Evolutionary conservation across 2,329 filamentous ascomycete species (phyloP).

Genomic region (Diaporthe sp.): DNA sequence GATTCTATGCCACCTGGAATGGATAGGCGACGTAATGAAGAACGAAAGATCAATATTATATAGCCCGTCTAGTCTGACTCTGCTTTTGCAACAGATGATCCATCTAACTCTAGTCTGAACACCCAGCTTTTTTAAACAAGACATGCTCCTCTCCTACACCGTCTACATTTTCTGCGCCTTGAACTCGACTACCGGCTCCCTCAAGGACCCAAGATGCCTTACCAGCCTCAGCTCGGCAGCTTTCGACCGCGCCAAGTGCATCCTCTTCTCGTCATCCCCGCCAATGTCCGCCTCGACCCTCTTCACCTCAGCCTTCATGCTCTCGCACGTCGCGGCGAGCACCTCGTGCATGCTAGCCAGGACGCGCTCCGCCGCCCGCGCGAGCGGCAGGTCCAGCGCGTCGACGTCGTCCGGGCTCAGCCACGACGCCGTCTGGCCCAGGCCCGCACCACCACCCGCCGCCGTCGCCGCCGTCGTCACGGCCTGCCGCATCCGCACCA

Average conservation of each 20-base stretch:
- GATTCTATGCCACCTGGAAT: neutral
- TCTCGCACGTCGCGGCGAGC: constrained; percentile 73
- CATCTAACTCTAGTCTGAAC: constrained; percentile 30
- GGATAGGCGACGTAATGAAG: constrained; percentile 3
- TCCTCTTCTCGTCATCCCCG: constrained; percentile 61
- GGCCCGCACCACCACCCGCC: constrained; percentile 45
- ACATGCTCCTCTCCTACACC: neutral
- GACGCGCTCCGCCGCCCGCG: constrained; percentile 85
- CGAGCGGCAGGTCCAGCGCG: constrained; percentile 81
- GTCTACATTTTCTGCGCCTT: constrained; percentile 62
- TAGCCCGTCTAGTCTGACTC: neutral
- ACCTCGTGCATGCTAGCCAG: constrained; percentile 93
- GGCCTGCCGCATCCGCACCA: constrained; percentile 88
- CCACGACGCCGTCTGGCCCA: constrained; percentile 75
- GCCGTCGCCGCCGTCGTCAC: constrained; percentile 60
- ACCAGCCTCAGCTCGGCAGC: constrained; percentile 91
- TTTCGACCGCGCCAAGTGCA: constrained; percentile 78
- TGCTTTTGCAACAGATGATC: constrained; percentile 12
- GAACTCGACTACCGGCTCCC: constrained; percentile 73
- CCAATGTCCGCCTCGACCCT: constrained; percentile 54
- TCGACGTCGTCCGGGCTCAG: constrained; percentile 77
- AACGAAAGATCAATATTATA: neutral
- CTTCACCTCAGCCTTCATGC: constrained; percentile 65
- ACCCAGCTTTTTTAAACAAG: neutral
- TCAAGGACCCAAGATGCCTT: constrained; percentile 76